phyloP scores from a whole-genome alignment of 2,329 filamentous ascomycete species.

The Sclerotinia trifoliorum region DNA sequence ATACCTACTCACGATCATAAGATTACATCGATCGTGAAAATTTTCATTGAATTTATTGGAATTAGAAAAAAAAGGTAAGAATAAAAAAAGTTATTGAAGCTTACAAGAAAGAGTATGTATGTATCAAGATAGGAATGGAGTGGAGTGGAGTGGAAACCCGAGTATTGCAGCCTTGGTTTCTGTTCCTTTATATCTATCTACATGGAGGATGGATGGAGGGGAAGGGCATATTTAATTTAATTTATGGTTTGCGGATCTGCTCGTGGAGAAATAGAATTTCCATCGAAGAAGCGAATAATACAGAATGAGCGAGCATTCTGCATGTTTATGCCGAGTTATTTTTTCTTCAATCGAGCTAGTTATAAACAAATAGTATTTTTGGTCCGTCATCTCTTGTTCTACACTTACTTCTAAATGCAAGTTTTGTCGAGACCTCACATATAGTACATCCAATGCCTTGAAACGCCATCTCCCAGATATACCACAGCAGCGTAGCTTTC shows the following conservation, averaged over 20 bases:
- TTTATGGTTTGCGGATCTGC: not conserved
- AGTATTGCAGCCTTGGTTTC: not conserved
- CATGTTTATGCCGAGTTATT: not conserved
- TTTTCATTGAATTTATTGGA: too few relatives aligned
- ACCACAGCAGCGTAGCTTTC: slow-evolving; percentile 20
- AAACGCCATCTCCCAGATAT: slow-evolving; percentile 26
- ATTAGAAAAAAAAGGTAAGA: too few relatives aligned
- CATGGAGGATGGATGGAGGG: not conserved
- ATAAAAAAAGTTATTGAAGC: too few relatives aligned
- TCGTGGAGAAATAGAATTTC: not conserved
- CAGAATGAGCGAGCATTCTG: slow-evolving; percentile 7
- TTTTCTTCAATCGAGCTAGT: not conserved
- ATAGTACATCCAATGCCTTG: slow-evolving; percentile 23
- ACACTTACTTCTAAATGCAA: slow-evolving; percentile 20
- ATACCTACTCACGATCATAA: too few relatives aligned
- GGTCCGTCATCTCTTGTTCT: slow-evolving; percentile 9
- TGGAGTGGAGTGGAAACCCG: not conserved
- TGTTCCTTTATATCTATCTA: not conserved
- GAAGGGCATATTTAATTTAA: not conserved
- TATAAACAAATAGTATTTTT: slow-evolving; percentile 16
- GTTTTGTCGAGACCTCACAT: slow-evolving; percentile 18
- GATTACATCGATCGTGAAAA: too few relatives aligned
- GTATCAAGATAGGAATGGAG: not conserved
- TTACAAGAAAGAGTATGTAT: too few relatives aligned
- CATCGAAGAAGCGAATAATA: not conserved